Evolutionary conservation across 495 filamentous ascomycete species (phyloP).

Genomic region (Wilcoxina mikolae): DNA sequence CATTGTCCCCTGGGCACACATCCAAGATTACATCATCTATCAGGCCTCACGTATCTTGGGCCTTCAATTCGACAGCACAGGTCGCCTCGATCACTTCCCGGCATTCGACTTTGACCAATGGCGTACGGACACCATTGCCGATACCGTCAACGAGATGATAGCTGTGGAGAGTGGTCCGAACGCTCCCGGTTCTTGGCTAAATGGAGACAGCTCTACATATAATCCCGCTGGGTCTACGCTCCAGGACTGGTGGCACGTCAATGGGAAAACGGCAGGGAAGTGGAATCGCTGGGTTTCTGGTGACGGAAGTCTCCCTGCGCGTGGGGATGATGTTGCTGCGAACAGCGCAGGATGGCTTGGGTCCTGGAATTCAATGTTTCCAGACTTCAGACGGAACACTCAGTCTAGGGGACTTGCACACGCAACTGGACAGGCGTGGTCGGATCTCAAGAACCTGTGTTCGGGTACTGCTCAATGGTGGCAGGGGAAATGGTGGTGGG

Average conservation of each 20-base stretch:
- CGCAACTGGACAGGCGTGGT: background rate
- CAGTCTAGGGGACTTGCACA: background rate
- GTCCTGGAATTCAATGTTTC: background rate
- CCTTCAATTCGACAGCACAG: background rate
- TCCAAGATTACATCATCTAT: background rate
- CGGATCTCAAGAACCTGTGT: background rate
- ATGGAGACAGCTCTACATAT: background rate
- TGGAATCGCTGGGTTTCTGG: background rate
- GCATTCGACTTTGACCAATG: background rate
- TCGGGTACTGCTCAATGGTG: background rate
- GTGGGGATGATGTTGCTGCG: background rate
- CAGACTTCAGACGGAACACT: background rate
- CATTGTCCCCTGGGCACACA: constrained; percentile 16
- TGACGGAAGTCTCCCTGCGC: background rate
- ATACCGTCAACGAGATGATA: background rate
- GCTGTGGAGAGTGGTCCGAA: background rate
- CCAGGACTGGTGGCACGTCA: background rate
- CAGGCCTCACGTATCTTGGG: background rate
- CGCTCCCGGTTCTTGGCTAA: background rate
- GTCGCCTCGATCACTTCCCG: background rate
- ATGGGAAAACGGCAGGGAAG: background rate
- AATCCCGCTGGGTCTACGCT: background rate
- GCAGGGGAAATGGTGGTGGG: background rate
- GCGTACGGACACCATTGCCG: background rate
- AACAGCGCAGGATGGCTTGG: background rate